A percentile compares a stretch with the other conserved stretches of the same genome.
Conservation (phyloP, 2,329 filamentous ascomycete genomes). For the Aspergillus puulaauensis region DNA sequence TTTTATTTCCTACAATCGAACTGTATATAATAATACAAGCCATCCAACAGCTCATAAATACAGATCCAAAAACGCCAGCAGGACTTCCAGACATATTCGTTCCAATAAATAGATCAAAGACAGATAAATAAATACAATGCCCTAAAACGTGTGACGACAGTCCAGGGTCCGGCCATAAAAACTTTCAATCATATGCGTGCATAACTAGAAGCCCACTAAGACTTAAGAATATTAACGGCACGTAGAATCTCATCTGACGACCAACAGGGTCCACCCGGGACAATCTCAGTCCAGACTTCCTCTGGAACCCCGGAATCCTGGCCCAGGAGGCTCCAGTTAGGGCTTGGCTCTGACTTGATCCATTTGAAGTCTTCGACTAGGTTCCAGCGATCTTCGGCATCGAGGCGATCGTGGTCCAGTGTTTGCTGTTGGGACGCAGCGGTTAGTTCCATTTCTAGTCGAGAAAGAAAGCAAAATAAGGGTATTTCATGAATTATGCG, state of each 20-base stretch:
- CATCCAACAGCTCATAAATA: background rate
- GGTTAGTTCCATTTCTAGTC: background rate
- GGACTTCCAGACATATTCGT: background rate
- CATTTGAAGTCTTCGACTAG: constrained; percentile 98
- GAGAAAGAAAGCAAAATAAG: background rate
- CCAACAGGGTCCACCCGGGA: constrained; percentile 62
- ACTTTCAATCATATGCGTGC: background rate
- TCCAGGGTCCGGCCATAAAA: background rate
- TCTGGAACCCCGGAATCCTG: constrained; percentile 60
- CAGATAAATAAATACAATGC: background rate
- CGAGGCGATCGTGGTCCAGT: constrained; percentile 29
- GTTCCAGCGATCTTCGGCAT: constrained; percentile 70
- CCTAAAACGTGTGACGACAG: background rate
- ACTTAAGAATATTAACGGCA: constrained; percentile 28
- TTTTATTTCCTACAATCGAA: background rate
- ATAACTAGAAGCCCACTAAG: background rate
- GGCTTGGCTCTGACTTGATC: constrained; percentile 81
- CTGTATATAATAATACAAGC: background rate
- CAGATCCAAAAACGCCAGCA: background rate
- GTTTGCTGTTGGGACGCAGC: constrained; percentile 20
- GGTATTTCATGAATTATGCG: background rate
- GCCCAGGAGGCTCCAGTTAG: constrained; percentile 77
- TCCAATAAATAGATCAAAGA: background rate
- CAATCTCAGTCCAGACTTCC: constrained; percentile 66
- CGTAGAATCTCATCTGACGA: constrained; percentile 65